Evolutionary conservation across 2,329 filamentous ascomycete species (phyloP).

Genomic region (Cladorrhinum sp.): DNA sequence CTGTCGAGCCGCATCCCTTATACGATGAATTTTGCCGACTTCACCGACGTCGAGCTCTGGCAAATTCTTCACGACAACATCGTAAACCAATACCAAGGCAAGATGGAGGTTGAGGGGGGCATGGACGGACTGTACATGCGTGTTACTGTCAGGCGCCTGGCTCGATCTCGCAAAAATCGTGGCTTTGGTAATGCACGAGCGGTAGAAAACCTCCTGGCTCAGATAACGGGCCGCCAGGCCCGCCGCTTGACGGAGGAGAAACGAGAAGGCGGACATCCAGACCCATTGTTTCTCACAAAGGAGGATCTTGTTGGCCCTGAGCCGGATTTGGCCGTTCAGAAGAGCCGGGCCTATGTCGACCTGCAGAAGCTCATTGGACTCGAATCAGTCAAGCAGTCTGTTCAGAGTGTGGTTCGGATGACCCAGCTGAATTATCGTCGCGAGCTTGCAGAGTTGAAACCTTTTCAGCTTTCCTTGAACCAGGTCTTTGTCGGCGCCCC

Average conservation of each 20-base stretch:
- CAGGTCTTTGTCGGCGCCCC: slow-evolving; percentile 58
- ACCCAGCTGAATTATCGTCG: slow-evolving; percentile 54
- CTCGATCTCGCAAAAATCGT: neutral
- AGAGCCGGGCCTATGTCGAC: slow-evolving; percentile 48
- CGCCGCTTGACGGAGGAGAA: neutral
- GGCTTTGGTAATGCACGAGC: neutral
- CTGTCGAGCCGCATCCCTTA: neutral
- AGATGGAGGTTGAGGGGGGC: neutral
- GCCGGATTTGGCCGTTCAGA: slow-evolving; percentile 43
- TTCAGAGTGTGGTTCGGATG: slow-evolving; percentile 46
- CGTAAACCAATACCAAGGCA: too few species aligned
- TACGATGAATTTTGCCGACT: neutral
- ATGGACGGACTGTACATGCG: neutral
- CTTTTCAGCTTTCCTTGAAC: slow-evolving; percentile 52
- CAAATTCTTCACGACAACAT: too few species aligned
- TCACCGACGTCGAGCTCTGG: neutral
- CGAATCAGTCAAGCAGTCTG: slow-evolving; percentile 49
- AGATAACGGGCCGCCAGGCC: neutral
- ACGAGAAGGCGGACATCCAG: slow-evolving; percentile 25
- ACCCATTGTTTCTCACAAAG: slow-evolving; percentile 47
- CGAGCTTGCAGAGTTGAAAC: slow-evolving; percentile 50
- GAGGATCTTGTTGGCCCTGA: slow-evolving; percentile 59
- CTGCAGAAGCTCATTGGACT: slow-evolving; percentile 54
- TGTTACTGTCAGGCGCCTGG: neutral
- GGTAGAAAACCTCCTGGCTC: neutral